These are phyloP conservation scores for Metschnikowia picachoensis DNA, from an alignment of 805 yeast genomes.

Conservation along the genomic window DNA sequence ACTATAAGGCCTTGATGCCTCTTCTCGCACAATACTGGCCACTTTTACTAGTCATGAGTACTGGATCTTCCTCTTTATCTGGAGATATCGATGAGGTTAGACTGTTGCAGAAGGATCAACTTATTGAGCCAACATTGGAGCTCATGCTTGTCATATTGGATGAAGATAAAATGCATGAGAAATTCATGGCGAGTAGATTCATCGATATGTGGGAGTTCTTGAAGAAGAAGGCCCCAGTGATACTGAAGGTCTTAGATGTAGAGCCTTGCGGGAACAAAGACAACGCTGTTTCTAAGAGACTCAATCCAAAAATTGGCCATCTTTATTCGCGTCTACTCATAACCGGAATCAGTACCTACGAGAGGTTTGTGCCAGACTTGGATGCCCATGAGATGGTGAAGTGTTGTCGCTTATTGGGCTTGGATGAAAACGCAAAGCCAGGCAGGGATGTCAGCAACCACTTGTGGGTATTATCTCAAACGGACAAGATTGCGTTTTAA, in stretches of 20 bases:
- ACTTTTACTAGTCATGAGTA: slow-evolving; percentile 20
- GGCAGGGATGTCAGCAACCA: slow-evolving; percentile 27
- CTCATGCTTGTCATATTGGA: slow-evolving; percentile 25
- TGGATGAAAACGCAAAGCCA: slow-evolving; percentile 17
- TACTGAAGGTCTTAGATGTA: neutral
- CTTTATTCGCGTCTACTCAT: slow-evolving; percentile 28
- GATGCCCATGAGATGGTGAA: slow-evolving; percentile 33
- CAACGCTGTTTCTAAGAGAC: too few relatives aligned
- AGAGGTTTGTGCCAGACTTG: slow-evolving; percentile 38
- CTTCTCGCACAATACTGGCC: slow-evolving; percentile 35
- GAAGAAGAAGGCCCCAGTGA: slow-evolving; percentile 5
- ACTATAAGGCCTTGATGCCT: slow-evolving; percentile 31
- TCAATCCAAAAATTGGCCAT: neutral
- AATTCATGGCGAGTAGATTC: slow-evolving; percentile 46
- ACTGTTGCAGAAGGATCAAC: slow-evolving; percentile 6
- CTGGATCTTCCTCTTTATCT: slow-evolving; percentile 18
- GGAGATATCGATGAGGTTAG: slow-evolving; percentile 2
- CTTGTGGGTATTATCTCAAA: slow-evolving; percentile 24
- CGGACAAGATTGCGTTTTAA: too few relatives aligned
- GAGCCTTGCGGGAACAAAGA: neutral
- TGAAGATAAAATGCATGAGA: slow-evolving; percentile 36
- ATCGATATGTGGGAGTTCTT: slow-evolving; percentile 42
- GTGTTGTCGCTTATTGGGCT: slow-evolving; percentile 28
- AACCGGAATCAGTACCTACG: slow-evolving; percentile 36
- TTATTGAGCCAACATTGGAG: slow-evolving; percentile 28